Conservation (phyloP, 345 rosid species). For the Excoecaria cochinchinensis region DNA sequence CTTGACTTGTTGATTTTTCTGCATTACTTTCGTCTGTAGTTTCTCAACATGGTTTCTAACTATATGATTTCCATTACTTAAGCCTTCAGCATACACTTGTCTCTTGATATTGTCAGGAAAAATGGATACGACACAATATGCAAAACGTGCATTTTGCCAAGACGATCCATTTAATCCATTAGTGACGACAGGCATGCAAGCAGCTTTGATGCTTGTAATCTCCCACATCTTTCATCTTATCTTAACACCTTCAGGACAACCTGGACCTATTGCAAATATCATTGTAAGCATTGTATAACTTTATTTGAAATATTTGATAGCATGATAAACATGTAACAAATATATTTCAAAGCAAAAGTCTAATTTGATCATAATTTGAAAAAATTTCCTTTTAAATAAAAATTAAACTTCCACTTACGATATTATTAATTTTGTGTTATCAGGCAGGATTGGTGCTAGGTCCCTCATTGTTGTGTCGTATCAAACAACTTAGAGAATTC, state of each 20-base stretch:
- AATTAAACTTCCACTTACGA: background rate
- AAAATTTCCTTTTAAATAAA: too few species aligned
- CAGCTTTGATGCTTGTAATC: slow-evolving; percentile 68
- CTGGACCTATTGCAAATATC: slow-evolving; percentile 83
- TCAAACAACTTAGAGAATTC: slow-evolving; percentile 35
- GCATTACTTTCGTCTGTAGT: background rate
- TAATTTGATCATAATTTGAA: background rate
- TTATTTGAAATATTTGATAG: background rate
- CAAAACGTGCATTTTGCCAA: slow-evolving; percentile 27
- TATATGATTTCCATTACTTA: background rate
- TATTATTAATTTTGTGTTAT: background rate
- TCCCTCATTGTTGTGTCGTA: slow-evolving; percentile 62
- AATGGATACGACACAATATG: slow-evolving; percentile 30
- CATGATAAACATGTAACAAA: background rate
- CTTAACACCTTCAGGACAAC: slow-evolving; percentile 71
- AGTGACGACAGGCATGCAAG: slow-evolving; percentile 56
- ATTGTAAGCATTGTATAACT: slow-evolving; percentile 38
- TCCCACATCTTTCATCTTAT: slow-evolving; percentile 81
- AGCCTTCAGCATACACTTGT: background rate
- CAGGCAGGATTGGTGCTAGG: slow-evolving; percentile 86
- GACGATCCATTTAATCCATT: slow-evolving; percentile 66
- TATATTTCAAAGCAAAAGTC: background rate
- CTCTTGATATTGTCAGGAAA: background rate
- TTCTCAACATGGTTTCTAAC: background rate
- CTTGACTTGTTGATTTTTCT: background rate